Conservation (phyloP, 2,329 filamentous ascomycete species). For the Aspergillus sergii region DNA sequence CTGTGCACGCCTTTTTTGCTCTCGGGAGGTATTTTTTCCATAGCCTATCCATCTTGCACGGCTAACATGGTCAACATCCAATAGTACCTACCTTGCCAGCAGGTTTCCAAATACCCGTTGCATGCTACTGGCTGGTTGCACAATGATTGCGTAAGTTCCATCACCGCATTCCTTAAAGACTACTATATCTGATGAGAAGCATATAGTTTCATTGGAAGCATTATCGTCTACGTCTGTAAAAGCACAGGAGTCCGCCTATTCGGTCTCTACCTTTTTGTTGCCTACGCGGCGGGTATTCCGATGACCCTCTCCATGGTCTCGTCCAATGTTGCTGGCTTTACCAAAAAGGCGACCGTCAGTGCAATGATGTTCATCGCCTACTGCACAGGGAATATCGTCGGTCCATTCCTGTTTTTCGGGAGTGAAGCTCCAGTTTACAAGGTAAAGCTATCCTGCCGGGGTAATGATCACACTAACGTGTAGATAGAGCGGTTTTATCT, state of each 20-base stretch:
- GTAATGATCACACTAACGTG: background rate
- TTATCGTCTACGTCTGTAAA: background rate
- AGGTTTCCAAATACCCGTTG: background rate
- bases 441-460: background rate
- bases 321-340: background rate
- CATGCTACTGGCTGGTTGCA: background rate
- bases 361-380: background rate
- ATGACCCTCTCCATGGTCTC: background rate
- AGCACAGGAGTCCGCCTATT: background rate
- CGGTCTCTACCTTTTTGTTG: background rate
- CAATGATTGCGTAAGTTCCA: background rate
- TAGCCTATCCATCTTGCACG: background rate
- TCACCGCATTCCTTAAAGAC: background rate
- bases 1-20: background rate
- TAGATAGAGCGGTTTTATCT: background rate
- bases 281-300: background rate
- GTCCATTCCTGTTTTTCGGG: background rate
- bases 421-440: background rate
- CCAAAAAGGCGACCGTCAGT: background rate
- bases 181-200: background rate
- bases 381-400: background rate
- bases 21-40: background rate
- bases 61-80: background rate
- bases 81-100: background rate
- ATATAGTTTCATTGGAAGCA: background rate